Conservation (phyloP, 2,329 filamentous ascomycete genomes). For the Colletotrichum lentis region DNA sequence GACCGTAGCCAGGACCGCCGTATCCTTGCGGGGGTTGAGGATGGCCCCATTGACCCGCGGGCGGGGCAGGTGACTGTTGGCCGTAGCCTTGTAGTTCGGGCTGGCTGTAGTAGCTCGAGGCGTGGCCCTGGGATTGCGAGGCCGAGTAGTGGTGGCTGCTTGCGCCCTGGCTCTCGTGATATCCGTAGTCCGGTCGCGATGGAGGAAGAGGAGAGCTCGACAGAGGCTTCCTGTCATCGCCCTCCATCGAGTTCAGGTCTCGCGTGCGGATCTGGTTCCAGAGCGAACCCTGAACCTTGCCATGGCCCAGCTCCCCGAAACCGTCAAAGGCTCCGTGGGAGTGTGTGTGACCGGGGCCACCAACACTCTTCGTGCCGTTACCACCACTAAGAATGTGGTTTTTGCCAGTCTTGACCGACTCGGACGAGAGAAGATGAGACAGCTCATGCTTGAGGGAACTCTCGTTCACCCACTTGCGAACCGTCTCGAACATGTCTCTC, state of each 20-base stretch:
- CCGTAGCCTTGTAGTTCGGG: constrained; percentile 46
- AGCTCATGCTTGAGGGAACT: constrained; percentile 73
- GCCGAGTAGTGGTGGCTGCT: constrained; percentile 41
- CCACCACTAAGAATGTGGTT: constrained; percentile 70
- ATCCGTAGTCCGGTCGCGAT: constrained; percentile 51
- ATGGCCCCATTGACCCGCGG: constrained; percentile 39
- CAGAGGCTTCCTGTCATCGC: constrained; percentile 53
- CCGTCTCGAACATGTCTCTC: constrained; percentile 85
- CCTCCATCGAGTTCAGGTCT: constrained; percentile 64
- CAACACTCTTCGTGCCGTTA: constrained; percentile 46
- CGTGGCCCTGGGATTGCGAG: constrained; percentile 35
- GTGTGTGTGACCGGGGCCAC: constrained; percentile 51
- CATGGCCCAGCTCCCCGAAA: constrained; percentile 59
- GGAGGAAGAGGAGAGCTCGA: constrained; percentile 50
- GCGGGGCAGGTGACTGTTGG: constrained; percentile 42
- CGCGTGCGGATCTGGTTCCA: constrained; percentile 69
- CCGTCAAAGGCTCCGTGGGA: constrained; percentile 52
- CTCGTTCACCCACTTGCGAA: constrained; percentile 80
- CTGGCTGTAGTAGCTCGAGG: constrained; percentile 37
- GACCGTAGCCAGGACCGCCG: constrained; percentile 45
- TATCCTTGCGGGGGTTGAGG: constrained; percentile 41
- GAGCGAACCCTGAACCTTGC: constrained; percentile 66
- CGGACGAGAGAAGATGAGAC: constrained; percentile 78
- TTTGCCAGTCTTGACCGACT: constrained; percentile 82
- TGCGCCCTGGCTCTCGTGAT: constrained; percentile 47